Percentiles rank a stretch among this genome's conserved stretches.
phyloP scores from a whole-genome alignment of 768 basidiomycete genomes.

The Russula brevipes region DNA sequence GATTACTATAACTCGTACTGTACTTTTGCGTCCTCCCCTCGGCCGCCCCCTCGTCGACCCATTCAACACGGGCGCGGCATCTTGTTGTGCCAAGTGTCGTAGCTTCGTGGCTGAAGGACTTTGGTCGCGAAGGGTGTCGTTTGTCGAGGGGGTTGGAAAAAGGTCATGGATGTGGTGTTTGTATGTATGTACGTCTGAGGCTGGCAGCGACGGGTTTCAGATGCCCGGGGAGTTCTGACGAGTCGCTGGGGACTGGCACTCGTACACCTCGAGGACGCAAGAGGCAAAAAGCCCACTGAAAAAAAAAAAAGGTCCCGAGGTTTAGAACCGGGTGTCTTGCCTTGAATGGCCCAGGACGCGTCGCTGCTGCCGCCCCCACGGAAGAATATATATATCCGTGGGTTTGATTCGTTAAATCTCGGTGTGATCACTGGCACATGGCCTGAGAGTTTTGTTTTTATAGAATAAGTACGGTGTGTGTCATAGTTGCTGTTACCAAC shows the following conservation, averaged over 20 bases:
- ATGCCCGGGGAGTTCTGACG: slow-evolving; percentile 21
- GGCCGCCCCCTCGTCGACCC: background rate
- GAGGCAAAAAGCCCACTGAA: slow-evolving; percentile 10
- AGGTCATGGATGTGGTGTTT: background rate
- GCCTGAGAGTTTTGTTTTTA: background rate
- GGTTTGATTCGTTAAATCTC: background rate
- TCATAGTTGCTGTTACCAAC: too few relatives aligned
- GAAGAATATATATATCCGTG: slow-evolving; percentile 5
- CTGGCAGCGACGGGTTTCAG: slow-evolving; percentile 12
- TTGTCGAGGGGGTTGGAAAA: slow-evolving; percentile 1
- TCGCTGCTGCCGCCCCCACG: slow-evolving; percentile 16
- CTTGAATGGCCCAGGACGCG: slow-evolving; percentile 12
- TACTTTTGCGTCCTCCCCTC: background rate
- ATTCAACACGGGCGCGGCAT: background rate
- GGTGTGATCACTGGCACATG: background rate
- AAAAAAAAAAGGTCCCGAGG: slow-evolving; percentile 11
- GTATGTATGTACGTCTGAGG: background rate
- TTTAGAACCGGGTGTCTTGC: slow-evolving; percentile 20
- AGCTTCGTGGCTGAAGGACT: background rate
- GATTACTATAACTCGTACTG: too few relatives aligned
- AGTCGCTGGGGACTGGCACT: slow-evolving; percentile 16
- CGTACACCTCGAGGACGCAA: slow-evolving; percentile 18
- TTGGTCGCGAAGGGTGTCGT: background rate
- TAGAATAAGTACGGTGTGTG: too few relatives aligned
- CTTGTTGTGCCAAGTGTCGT: background rate